Percentiles rank a stretch among this genome's conserved stretches.
These are phyloP conservation scores for Dictyostelium capitatum DNA, from an alignment of 78 protist genomes.

Conservation along the genomic window DNA sequence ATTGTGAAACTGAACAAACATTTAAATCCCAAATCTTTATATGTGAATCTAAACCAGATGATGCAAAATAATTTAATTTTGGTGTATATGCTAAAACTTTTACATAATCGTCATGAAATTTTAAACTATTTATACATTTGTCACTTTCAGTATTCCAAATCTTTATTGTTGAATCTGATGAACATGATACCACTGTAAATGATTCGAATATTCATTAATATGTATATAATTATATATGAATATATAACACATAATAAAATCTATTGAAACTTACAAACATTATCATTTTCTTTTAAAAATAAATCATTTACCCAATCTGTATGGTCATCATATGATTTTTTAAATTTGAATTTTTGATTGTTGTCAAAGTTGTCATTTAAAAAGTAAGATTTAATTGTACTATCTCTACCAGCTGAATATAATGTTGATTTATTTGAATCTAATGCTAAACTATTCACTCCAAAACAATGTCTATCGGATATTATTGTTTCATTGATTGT, in stretches of 20 bases:
- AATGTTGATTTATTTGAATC: constrained; percentile 4
- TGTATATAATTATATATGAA: not conserved
- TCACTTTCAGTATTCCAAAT: constrained; percentile 49
- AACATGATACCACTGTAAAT: constrained; percentile 57
- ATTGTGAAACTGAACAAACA: not conserved
- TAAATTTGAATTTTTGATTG: not conserved
- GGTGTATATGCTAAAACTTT: constrained; percentile 68
- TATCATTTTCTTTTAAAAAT: constrained; percentile 18
- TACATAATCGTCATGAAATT: constrained; percentile 74
- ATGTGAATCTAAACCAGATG: constrained; percentile 72
- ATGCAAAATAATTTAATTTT: constrained; percentile 41
- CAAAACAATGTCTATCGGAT: constrained; percentile 70
- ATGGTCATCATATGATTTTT: constrained; percentile 56
- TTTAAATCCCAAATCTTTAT: constrained; percentile 71
- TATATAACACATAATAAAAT: too few species aligned
- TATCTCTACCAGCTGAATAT: constrained; percentile 66
- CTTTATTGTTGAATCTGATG: constrained; percentile 71
- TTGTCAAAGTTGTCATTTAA: not conserved
- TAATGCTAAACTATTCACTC: constrained; percentile 35
- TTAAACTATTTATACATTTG: constrained; percentile 21
- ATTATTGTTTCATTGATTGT: not conserved
- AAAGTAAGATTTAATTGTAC: constrained; percentile 44
- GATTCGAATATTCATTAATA: not conserved
- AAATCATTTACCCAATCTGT: constrained; percentile 78
- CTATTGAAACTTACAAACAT: constrained; percentile 57